These are phyloP conservation scores for Balansia obtecta DNA, from an alignment of 2,329 filamentous ascomycete genomes.

Conservation along the genomic window DNA sequence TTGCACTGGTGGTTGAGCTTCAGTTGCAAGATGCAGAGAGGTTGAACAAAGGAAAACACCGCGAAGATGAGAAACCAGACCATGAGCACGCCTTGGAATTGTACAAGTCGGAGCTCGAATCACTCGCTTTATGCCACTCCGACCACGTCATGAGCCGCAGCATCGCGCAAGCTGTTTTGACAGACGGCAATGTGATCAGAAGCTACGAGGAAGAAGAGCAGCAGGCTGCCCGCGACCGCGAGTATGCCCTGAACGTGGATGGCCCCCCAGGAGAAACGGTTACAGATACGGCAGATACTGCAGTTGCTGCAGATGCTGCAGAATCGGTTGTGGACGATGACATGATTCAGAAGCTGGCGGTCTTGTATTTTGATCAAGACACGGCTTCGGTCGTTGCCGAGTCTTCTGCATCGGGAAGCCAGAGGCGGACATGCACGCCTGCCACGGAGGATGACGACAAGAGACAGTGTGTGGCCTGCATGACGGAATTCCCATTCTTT, in stretches of 20 bases:
- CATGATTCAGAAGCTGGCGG: background rate
- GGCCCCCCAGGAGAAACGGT: background rate
- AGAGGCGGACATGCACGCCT: too few relatives aligned
- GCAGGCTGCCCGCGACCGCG: background rate
- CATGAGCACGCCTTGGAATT: slow-evolving; percentile 6
- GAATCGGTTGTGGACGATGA: background rate
- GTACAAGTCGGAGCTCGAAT: slow-evolving; percentile 8
- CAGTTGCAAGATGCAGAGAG: slow-evolving; percentile 9
- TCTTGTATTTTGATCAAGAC: background rate
- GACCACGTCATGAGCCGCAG: slow-evolving; percentile 11
- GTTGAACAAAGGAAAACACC: slow-evolving; percentile 8
- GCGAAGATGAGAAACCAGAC: slow-evolving; percentile 1
- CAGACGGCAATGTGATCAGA: slow-evolving; percentile 7
- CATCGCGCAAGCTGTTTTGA: slow-evolving; percentile 8
- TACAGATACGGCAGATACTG: background rate
- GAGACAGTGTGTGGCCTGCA: slow-evolving; percentile 8
- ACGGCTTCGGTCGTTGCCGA: too few relatives aligned
- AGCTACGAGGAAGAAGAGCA: background rate
- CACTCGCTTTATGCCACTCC: background rate
- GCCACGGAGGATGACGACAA: too few relatives aligned
- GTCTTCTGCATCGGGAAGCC: too few relatives aligned
- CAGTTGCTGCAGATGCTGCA: too few relatives aligned
- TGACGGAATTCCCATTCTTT: background rate
- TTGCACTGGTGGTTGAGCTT: slow-evolving; percentile 10
- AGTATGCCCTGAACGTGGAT: background rate